These are phyloP conservation scores for Exophiala spinifera DNA, from an alignment of 2,329 filamentous ascomycete species.

Conservation along the genomic window DNA sequence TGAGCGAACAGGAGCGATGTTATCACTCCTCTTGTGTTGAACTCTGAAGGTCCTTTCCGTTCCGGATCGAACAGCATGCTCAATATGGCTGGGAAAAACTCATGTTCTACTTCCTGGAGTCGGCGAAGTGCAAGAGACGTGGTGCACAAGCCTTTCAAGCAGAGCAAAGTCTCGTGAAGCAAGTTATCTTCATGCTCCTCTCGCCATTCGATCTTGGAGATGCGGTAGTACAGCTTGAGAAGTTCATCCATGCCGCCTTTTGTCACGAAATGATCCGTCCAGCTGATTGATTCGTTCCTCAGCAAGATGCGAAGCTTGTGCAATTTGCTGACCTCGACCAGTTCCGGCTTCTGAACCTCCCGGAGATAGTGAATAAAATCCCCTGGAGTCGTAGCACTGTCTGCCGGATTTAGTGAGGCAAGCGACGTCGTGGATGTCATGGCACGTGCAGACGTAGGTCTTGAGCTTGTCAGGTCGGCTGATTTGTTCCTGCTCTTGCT, in stretches of 20 bases:
- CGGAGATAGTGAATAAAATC: conserved; percentile 85
- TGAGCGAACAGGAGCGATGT: conserved; percentile 87
- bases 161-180: conserved; percentile 86
- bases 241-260: conserved; percentile 92
- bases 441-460: conserved; percentile 58
- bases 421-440: conserved; percentile 55
- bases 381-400: conserved; percentile 69
- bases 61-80: conserved; percentile 95
- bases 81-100: conserved; percentile 80
- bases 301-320: conserved; percentile 88
- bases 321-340: conserved; percentile 88
- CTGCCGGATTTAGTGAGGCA: conserved; percentile 56
- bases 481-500: conserved; percentile 62
- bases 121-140: conserved; percentile 82
- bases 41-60: conserved; percentile 95
- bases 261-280: conserved; percentile 89
- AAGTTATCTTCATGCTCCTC: conserved; percentile 95
- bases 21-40: conserved; percentile 82
- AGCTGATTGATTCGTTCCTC: conserved; percentile 90
- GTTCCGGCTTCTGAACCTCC: conserved; percentile 75
- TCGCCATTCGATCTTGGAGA: conserved; percentile 93
- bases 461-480: conserved; percentile 56
- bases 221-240: conserved; percentile 79
- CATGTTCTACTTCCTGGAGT: conserved; percentile 72
- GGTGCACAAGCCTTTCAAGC: conserved; percentile 90